These are phyloP conservation scores for Boletus bicolor DNA, from an alignment of 768 basidiomycete genomes.

Conservation along the genomic window DNA sequence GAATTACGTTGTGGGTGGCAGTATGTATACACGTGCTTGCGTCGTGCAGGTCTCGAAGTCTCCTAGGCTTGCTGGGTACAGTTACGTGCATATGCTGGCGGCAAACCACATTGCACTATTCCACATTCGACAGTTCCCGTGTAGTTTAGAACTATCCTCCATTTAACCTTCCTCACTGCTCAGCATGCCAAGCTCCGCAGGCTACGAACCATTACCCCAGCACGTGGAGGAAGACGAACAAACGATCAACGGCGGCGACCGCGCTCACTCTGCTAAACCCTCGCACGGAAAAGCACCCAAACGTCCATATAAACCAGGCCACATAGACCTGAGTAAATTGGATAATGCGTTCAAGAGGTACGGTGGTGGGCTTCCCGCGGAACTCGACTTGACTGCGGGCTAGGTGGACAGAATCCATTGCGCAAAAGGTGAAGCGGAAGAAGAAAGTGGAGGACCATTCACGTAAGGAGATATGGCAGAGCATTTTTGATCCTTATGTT, in stretches of 20 bases:
- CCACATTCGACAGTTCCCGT: slow-evolving; percentile 2
- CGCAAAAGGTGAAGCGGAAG: slow-evolving; percentile 80
- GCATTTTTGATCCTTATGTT: slow-evolving; percentile 71
- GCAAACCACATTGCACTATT: slow-evolving; percentile 15
- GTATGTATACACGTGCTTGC: slow-evolving; percentile 8
- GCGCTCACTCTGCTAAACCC: slow-evolving; percentile 23
- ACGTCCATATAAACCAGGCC: slow-evolving; percentile 47
- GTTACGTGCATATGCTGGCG: slow-evolving; percentile 11
- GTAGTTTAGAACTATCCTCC: neutral
- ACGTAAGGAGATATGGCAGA: slow-evolving; percentile 73
- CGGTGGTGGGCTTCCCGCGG: slow-evolving; percentile 6
- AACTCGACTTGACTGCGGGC: neutral
- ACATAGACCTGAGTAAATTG: slow-evolving; percentile 75
- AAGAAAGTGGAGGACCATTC: slow-evolving; percentile 65
- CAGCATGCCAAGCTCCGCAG: slow-evolving; percentile 43
- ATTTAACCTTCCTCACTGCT: neutral
- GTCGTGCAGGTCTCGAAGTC: neutral
- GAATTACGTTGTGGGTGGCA: slow-evolving; percentile 20
- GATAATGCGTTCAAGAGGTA: slow-evolving; percentile 83
- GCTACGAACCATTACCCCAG: slow-evolving; percentile 48
- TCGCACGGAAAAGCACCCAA: slow-evolving; percentile 29
- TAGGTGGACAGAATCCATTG: slow-evolving; percentile 86
- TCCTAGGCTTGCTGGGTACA: slow-evolving; percentile 7
- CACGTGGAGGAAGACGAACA: slow-evolving; percentile 38
- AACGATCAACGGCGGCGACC: slow-evolving; percentile 34